Conservation (phyloP, 805 yeast species). For the Wickerhamomyces silvicola region DNA sequence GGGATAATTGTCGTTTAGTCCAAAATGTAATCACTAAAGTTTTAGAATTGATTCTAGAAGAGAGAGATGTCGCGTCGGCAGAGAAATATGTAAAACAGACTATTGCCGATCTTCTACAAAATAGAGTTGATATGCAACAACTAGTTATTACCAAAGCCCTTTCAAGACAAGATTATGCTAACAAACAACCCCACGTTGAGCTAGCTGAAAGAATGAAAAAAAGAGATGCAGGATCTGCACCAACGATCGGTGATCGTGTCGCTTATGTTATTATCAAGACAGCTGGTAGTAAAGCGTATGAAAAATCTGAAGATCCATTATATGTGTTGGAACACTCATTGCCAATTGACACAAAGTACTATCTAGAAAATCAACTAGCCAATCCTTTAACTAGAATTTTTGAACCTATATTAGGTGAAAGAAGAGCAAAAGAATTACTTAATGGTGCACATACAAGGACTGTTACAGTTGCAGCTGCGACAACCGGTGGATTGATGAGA, state of each 20-base stretch:
- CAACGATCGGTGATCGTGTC: slow-evolving; percentile 94
- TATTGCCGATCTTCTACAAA: slow-evolving; percentile 85
- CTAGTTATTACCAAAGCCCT: slow-evolving; percentile 90
- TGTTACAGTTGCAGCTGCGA: slow-evolving; percentile 46
- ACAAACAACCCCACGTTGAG: slow-evolving; percentile 96
- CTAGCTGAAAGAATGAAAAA: slow-evolving; percentile 92
- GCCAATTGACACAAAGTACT: slow-evolving; percentile 92
- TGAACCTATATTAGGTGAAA: slow-evolving; percentile 90
- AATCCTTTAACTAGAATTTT: slow-evolving; percentile 92
- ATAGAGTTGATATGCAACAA: slow-evolving; percentile 87
- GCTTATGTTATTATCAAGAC: slow-evolving; percentile 90
- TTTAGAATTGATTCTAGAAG: slow-evolving; percentile 75
- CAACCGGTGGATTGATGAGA: slow-evolving; percentile 77
- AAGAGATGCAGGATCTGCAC: slow-evolving; percentile 97
- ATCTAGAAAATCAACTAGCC: slow-evolving; percentile 84
- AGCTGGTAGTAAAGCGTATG: slow-evolving; percentile 78
- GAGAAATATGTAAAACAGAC: slow-evolving; percentile 78
- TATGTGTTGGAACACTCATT: slow-evolving; percentile 87
- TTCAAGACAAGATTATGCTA: slow-evolving; percentile 81
- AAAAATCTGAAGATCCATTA: slow-evolving; percentile 94
- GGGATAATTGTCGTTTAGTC: slow-evolving; percentile 94
- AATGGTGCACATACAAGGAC: slow-evolving; percentile 82
- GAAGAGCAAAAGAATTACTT: slow-evolving; percentile 70
- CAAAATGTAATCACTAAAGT: slow-evolving; percentile 93
- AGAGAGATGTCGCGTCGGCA: slow-evolving; percentile 81